These are phyloP conservation scores for Nothomitra cinnamomea DNA, from an alignment of 2,329 filamentous ascomycete species.

Conservation along the genomic window DNA sequence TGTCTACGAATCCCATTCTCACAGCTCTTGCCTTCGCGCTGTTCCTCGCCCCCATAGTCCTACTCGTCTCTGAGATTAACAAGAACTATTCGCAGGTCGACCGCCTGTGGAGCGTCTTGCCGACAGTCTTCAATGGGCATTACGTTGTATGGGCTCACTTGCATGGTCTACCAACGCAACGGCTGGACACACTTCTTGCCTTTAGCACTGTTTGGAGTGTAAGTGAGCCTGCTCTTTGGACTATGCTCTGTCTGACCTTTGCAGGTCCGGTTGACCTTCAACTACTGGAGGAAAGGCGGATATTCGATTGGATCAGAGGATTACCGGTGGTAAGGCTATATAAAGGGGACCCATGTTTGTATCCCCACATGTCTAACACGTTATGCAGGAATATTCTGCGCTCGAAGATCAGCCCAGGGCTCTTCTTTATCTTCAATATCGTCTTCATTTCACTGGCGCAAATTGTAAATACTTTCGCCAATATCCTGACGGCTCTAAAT, in stretches of 20 bases:
- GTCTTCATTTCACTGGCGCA: slow-evolving; percentile 79
- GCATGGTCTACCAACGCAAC: slow-evolving; percentile 49
- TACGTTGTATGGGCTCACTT: slow-evolving; percentile 69
- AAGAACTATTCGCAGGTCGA: slow-evolving; percentile 96
- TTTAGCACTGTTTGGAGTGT: slow-evolving; percentile 69
- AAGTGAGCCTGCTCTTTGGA: slow-evolving; percentile 20
- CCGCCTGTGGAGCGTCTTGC: slow-evolving; percentile 77
- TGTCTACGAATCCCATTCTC: slow-evolving; percentile 72
- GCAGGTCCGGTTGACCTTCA: slow-evolving; percentile 70
- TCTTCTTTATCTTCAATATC: slow-evolving; percentile 75
- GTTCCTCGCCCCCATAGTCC: slow-evolving; percentile 51
- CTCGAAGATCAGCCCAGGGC: slow-evolving; percentile 39
- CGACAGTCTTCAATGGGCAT: slow-evolving; percentile 72
- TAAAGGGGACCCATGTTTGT: background rate
- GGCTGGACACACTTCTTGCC: slow-evolving; percentile 54
- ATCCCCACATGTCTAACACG: slow-evolving; percentile 4
- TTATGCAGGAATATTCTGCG: slow-evolving; percentile 49
- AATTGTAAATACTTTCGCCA: slow-evolving; percentile 23
- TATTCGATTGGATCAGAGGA: slow-evolving; percentile 83
- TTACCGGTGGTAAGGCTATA: slow-evolving; percentile 56
- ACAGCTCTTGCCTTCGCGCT: slow-evolving; percentile 56
- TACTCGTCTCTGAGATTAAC: slow-evolving; percentile 69
- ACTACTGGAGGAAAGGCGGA: slow-evolving; percentile 92
- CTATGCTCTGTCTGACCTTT: slow-evolving; percentile 12
- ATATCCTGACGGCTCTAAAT: background rate